Conservation (phyloP, 1,284 basidiomycete genomes). For the Spongispora temasekensis region DNA sequence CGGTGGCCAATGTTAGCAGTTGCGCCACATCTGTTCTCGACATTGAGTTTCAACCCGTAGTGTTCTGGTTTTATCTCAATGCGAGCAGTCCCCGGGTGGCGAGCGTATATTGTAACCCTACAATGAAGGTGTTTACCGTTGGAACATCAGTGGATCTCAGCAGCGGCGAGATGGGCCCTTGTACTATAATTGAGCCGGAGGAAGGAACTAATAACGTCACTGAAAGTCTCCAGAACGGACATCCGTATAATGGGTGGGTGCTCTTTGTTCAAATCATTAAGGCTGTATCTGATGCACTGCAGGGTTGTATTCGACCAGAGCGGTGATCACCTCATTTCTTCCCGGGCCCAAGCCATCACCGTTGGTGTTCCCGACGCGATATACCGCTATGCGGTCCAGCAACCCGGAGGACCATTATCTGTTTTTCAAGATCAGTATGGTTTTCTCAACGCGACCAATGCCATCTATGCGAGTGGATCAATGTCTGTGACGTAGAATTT, state of each 20-base stretch:
- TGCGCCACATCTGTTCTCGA: constrained; percentile 37
- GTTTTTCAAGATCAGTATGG: constrained; percentile 50
- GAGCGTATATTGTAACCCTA: constrained; percentile 58
- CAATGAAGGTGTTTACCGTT: constrained; percentile 46
- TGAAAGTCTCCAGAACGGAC: constrained; percentile 42
- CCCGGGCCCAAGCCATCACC: constrained; percentile 47
- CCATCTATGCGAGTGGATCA: constrained; percentile 50
- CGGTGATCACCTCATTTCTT: constrained; percentile 46
- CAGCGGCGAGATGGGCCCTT: constrained; percentile 41
- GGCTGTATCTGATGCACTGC: constrained; percentile 1
- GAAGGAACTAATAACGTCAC: constrained; percentile 51
- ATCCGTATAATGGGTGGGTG: constrained; percentile 56
- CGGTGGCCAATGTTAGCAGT: constrained; percentile 43
- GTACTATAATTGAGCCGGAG: constrained; percentile 34
- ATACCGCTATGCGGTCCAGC: constrained; percentile 47
- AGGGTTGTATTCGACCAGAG: constrained; percentile 49
- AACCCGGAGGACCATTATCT: constrained; percentile 39
- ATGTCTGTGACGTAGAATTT: neutral
- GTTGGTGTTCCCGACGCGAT: constrained; percentile 58
- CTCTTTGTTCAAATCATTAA: neutral
- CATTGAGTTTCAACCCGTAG: constrained; percentile 52
- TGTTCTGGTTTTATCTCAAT: constrained; percentile 61
- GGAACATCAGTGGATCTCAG: constrained; percentile 46
- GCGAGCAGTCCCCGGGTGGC: constrained; percentile 40
- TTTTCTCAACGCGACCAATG: constrained; percentile 50